phyloP scores from a whole-genome alignment of 352 stramenopile genomes.

The Phytophthora idaei region DNA sequence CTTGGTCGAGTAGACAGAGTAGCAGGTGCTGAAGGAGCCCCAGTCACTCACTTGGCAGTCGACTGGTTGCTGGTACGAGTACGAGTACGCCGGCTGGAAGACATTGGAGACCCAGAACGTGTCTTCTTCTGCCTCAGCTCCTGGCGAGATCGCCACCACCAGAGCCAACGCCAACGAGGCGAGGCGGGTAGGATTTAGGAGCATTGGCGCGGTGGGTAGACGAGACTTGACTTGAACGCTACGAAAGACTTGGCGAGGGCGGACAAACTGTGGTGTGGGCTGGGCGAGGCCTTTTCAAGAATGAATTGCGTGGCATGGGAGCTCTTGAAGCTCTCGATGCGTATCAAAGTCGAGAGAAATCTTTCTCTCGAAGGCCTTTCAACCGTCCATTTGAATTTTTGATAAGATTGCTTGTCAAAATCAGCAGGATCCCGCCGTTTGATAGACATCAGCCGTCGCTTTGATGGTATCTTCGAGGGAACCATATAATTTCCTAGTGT shows the following conservation, averaged over 20 bases:
- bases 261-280: conserved; percentile 11
- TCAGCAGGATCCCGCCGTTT: conserved; percentile 17
- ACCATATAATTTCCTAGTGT: conserved; percentile 7
- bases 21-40: conserved; percentile 42
- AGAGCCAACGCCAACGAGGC: conserved; percentile 15
- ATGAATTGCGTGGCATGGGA: conserved; percentile 6
- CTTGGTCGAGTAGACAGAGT: conserved; percentile 40
- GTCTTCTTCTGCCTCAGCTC: conserved; percentile 15
- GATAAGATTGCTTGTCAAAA: conserved; percentile 24
- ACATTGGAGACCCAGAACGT: conserved; percentile 15
- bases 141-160: background rate
- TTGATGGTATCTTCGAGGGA: conserved; percentile 19
- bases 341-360: conserved; percentile 16
- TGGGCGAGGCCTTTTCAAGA: conserved; percentile 19
- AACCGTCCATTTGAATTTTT: conserved; percentile 16
- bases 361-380: background rate
- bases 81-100: conserved; percentile 2
- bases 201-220: conserved; percentile 9
- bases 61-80: background rate
- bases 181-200: conserved; percentile 7
- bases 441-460: conserved; percentile 11
- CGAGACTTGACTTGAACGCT: conserved; percentile 6
- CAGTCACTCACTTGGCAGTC: conserved; percentile 37
- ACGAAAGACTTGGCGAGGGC: conserved; percentile 3
- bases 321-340: conserved; percentile 8